Percentiles rank a stretch among this genome's conserved stretches.
These are phyloP conservation scores for Verticillium isaacii DNA, from an alignment of 2,329 filamentous ascomycete species.

Conservation along the genomic window DNA sequence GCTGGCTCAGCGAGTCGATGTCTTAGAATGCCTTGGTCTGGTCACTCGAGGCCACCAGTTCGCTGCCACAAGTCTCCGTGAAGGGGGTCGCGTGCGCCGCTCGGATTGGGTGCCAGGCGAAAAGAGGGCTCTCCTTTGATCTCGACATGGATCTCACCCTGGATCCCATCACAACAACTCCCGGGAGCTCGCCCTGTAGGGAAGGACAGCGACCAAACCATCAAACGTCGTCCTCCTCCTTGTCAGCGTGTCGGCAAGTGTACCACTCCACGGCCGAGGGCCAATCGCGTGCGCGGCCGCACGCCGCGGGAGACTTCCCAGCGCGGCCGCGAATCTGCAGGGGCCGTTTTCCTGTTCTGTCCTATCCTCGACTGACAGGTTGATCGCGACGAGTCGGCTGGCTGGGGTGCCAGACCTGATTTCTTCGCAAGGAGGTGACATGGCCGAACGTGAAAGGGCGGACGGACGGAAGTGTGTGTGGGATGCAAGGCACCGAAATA, in stretches of 20 bases:
- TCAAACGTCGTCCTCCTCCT: neutral
- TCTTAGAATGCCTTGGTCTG: constrained; percentile 40
- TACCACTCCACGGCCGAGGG: neutral
- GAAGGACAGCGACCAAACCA: neutral
- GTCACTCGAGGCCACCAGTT: constrained; percentile 20
- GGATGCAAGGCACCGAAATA: constrained; percentile 1
- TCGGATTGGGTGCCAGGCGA: constrained; percentile 26
- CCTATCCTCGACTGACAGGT: neutral
- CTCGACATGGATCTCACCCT: constrained; percentile 4
- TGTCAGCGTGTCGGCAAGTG: neutral
- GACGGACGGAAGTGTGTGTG: neutral
- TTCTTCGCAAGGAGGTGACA: constrained; percentile 3
- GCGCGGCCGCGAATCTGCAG: neutral
- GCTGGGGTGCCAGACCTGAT: neutral
- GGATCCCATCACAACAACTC: constrained; percentile 2
- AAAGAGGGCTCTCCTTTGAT: neutral
- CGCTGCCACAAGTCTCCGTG: constrained; percentile 33
- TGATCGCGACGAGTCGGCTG: neutral
- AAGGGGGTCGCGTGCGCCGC: constrained; percentile 37
- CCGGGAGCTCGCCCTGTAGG: neutral
- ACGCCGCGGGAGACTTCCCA: neutral
- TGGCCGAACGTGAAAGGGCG: constrained; percentile 11
- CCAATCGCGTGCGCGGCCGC: neutral
- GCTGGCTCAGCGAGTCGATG: constrained; percentile 38
- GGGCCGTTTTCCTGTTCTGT: neutral